phyloP scores from a whole-genome alignment of 2,329 filamentous ascomycete genomes.

The Pleomassaria siparia region DNA sequence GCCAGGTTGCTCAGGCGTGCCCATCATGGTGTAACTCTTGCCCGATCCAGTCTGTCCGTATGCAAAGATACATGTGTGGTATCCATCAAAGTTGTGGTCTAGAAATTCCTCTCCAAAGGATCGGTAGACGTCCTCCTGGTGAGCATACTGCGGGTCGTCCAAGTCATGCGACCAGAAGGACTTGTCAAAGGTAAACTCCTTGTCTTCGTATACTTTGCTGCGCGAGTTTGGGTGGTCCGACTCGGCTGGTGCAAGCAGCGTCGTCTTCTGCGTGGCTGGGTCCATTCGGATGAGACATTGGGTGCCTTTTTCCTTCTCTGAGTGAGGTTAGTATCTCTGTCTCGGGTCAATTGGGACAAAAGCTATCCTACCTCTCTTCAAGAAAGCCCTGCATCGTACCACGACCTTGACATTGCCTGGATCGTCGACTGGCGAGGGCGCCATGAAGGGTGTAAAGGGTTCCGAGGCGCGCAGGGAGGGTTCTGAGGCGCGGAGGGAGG shows the following conservation, averaged over 20 bases:
- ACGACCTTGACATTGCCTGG: slow-evolving; percentile 54
- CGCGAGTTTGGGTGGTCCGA: slow-evolving; percentile 62
- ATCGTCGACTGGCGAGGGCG: slow-evolving; percentile 41
- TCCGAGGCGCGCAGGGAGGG: slow-evolving; percentile 48
- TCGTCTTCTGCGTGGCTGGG: slow-evolving; percentile 81
- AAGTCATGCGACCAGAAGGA: slow-evolving; percentile 95
- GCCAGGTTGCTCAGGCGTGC: slow-evolving; percentile 77
- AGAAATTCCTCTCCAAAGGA: slow-evolving; percentile 93
- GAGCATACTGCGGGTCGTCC: slow-evolving; percentile 80
- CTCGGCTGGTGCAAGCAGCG: slow-evolving; percentile 69
- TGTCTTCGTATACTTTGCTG: slow-evolving; percentile 81
- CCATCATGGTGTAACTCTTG: slow-evolving; percentile 99
- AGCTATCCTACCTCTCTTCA: slow-evolving; percentile 45
- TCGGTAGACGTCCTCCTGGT: slow-evolving; percentile 92
- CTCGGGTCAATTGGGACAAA: neutral
- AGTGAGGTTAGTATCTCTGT: slow-evolving; percentile 24
- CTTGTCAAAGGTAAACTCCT: slow-evolving; percentile 92
- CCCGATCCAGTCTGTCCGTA: slow-evolving; percentile 97
- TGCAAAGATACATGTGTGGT: slow-evolving; percentile 98
- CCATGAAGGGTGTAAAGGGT: slow-evolving; percentile 32
- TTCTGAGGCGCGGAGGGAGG: slow-evolving; percentile 44
- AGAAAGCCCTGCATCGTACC: slow-evolving; percentile 51
- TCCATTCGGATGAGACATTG: slow-evolving; percentile 92
- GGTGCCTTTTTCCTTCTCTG: slow-evolving; percentile 79
- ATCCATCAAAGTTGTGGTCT: slow-evolving; percentile 98